These are phyloP conservation scores for Casuarina cunninghamiana DNA, from an alignment of 306 rosid genomes.

Conservation along the genomic window DNA sequence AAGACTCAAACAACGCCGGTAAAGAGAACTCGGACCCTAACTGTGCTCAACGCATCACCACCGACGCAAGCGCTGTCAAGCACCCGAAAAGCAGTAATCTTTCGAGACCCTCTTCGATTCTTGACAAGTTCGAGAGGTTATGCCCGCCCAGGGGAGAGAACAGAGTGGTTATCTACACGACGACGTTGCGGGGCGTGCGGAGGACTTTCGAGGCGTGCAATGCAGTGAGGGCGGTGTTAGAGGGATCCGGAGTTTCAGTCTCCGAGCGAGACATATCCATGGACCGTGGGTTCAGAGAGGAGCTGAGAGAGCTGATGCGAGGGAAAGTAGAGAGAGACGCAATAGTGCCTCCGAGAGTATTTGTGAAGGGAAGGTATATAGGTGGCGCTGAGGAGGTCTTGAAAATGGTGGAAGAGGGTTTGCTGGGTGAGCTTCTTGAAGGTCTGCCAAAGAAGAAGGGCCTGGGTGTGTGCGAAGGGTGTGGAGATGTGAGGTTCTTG, in stretches of 20 bases:
- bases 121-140: slow-evolving; percentile 45
- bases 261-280: slow-evolving; percentile 88
- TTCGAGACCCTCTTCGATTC: slow-evolving; percentile 17
- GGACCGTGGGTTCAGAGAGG: slow-evolving; percentile 75
- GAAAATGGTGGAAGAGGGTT: slow-evolving; percentile 64
- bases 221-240: slow-evolving; percentile 61
- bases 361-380: slow-evolving; percentile 64
- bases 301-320: slow-evolving; percentile 45
- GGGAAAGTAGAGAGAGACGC: slow-evolving; percentile 39
- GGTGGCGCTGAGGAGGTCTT: slow-evolving; percentile 75
- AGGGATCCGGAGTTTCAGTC: slow-evolving; percentile 52
- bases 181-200: slow-evolving; percentile 76
- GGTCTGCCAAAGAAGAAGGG: slow-evolving; percentile 59
- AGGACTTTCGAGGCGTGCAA: slow-evolving; percentile 79
- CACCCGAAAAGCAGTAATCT: not conserved
- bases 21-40: slow-evolving; percentile 72
- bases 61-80: not conserved
- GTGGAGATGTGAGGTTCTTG: slow-evolving; percentile 77
- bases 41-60: not conserved
- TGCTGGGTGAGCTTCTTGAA: slow-evolving; percentile 51
- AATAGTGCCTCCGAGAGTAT: slow-evolving; percentile 65
- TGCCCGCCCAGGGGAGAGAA: slow-evolving; percentile 81
- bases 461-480: slow-evolving; percentile 75
- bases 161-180: slow-evolving; percentile 77
- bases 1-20: slow-evolving; percentile 31